phyloP scores from a whole-genome alignment of 805 yeast genomes.

The Spathaspora sp. region DNA sequence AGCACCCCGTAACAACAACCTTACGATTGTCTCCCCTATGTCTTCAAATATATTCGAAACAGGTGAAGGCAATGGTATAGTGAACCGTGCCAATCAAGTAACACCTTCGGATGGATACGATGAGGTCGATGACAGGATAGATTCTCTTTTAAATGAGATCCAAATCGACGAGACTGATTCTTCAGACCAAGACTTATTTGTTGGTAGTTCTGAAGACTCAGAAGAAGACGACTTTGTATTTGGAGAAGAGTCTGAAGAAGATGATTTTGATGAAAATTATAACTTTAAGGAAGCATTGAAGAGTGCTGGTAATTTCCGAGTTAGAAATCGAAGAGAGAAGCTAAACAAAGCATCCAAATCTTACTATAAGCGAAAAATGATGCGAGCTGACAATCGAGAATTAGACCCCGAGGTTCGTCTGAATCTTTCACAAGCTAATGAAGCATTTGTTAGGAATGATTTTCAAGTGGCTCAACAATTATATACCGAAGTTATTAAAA shows the following conservation, averaged over 20 bases:
- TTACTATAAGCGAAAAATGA: conserved; percentile 35
- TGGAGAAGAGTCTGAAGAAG: conserved; percentile 27
- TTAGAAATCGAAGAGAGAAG: conserved; percentile 32
- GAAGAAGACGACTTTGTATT: conserved; percentile 5
- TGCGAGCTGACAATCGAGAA: conserved; percentile 35
- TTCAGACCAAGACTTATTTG: conserved; percentile 5
- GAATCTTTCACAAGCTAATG: conserved; percentile 70
- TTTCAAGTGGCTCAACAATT: conserved; percentile 54
- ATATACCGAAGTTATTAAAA: conserved; percentile 67
- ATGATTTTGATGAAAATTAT: conserved; percentile 39
- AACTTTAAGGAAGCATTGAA: conserved; percentile 61
- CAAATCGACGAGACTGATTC: conserved; percentile 4
- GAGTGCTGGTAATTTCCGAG: conserved; percentile 62
- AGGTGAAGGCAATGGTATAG: conserved; percentile 8
- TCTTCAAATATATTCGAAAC: conserved; percentile 20
- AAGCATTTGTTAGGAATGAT: conserved; percentile 68
- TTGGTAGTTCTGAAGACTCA: conserved; percentile 5
- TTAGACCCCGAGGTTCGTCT: conserved; percentile 71
- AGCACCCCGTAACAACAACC: not conserved
- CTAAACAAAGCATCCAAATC: conserved; percentile 31
- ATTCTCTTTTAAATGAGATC: conserved; percentile 7
- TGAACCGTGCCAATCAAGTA: conserved; percentile 1
- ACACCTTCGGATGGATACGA: not conserved
- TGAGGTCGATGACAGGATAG: conserved; percentile 9
- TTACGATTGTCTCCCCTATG: conserved; percentile 8